Conservation (phyloP, 169 alveolate genomes). For the Plasmodium inui region DNA sequence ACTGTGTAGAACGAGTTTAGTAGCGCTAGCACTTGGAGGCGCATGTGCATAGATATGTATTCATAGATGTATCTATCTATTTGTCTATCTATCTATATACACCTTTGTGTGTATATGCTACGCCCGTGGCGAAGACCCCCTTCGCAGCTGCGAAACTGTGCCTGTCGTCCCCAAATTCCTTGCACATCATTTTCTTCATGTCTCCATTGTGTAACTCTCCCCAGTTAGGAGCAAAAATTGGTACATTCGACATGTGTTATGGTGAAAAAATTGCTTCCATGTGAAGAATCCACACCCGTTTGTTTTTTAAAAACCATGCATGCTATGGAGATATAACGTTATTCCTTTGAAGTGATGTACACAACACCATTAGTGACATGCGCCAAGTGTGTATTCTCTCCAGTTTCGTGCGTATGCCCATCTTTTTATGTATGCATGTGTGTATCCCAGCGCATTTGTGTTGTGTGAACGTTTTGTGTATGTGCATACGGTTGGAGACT, state of each 20-base stretch:
- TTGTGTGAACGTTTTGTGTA: not conserved
- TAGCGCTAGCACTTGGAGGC: not conserved
- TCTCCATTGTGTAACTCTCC: not conserved
- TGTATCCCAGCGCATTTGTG: not conserved
- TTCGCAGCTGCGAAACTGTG: not conserved
- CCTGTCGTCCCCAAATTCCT: not conserved
- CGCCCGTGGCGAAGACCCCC: not conserved
- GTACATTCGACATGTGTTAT: not conserved
- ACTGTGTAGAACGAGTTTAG: constrained; percentile 13
- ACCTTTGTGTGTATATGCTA: not conserved
- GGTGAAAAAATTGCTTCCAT: constrained; percentile 3
- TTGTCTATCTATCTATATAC: not conserved
- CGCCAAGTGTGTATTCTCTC: not conserved
- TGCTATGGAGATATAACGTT: not conserved
- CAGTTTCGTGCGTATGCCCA: not conserved
- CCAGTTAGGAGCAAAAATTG: not conserved
- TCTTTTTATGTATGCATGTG: not conserved
- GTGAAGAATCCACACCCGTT: not conserved
- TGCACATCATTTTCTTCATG: not conserved
- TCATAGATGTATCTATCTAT: not conserved
- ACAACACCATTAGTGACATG: not conserved
- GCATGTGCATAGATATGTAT: not conserved
- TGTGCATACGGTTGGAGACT: not conserved
- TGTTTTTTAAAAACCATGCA: not conserved
- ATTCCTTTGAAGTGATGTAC: not conserved